These are phyloP conservation scores for Hamamelis virginiana DNA, from an alignment of 164 flowering plant genomes.

Conservation along the genomic window DNA sequence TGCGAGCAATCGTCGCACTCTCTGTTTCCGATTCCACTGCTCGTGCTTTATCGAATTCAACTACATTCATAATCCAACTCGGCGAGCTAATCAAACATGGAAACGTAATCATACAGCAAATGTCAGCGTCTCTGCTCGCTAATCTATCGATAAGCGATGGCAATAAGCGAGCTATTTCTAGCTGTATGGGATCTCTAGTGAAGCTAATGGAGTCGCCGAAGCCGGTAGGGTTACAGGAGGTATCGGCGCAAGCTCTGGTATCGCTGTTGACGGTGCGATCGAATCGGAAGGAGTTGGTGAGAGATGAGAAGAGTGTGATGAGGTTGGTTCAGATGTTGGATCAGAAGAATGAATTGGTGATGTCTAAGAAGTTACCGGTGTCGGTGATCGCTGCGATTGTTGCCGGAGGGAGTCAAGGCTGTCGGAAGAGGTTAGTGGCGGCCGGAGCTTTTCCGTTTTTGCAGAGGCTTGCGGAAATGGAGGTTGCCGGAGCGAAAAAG, in stretches of 20 bases:
- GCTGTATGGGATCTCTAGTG: slow-evolving; percentile 58
- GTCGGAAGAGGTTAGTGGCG: slow-evolving; percentile 56
- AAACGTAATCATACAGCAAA: slow-evolving; percentile 40
- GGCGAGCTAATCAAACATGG: slow-evolving; percentile 58
- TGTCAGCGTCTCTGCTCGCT: slow-evolving; percentile 44
- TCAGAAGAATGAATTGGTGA: slow-evolving; percentile 48
- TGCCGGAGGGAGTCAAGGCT: slow-evolving; percentile 48
- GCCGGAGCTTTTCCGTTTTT: slow-evolving; percentile 60
- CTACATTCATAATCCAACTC: slow-evolving; percentile 43
- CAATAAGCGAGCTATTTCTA: slow-evolving; percentile 46
- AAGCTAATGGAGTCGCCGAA: slow-evolving; percentile 68
- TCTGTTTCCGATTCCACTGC: slow-evolving; percentile 28
- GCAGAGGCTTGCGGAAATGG: slow-evolving; percentile 64
- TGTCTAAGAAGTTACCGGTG: slow-evolving; percentile 59
- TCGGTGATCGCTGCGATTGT: slow-evolving; percentile 45
- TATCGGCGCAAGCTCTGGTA: slow-evolving; percentile 48
- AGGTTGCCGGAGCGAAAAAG: slow-evolving; percentile 75
- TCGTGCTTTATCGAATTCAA: slow-evolving; percentile 41
- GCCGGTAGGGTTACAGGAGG: slow-evolving; percentile 63
- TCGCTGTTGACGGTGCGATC: slow-evolving; percentile 50
- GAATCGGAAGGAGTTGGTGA: slow-evolving; percentile 66
- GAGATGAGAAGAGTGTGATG: slow-evolving; percentile 70
- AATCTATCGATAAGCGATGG: slow-evolving; percentile 49
- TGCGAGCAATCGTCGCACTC: slow-evolving; percentile 52
- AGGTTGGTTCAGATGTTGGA: slow-evolving; percentile 66